A percentile compares a stretch with the other conserved stretches of the same genome.
Conservation (phyloP, 768 basidiomycete genomes). For the Agaricus sinodeliciosus region DNA sequence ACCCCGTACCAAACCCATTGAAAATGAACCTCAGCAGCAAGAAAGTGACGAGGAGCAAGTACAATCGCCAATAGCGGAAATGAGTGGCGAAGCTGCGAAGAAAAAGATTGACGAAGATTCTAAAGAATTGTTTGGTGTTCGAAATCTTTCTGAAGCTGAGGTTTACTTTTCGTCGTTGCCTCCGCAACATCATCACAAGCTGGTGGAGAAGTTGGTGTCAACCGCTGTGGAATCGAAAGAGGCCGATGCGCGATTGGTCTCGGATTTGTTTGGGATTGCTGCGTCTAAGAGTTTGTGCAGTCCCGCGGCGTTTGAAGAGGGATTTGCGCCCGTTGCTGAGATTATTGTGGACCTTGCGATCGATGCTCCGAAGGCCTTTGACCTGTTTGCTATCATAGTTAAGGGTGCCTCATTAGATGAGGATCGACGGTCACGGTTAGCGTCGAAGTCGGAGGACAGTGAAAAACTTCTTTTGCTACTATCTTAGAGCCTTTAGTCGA, state of each 20-base stretch:
- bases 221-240: conserved; percentile 79
- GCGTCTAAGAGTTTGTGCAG: conserved; percentile 55
- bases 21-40: conserved; percentile 37
- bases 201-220: conserved; percentile 73
- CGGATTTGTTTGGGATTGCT: conserved; percentile 64
- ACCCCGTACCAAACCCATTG: conserved; percentile 72
- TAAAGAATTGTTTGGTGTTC: conserved; percentile 84
- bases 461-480: conserved; percentile 55
- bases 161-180: conserved; percentile 78
- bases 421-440: conserved; percentile 48
- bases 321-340: conserved; percentile 64
- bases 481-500: conserved; percentile 30
- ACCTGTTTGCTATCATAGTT: conserved; percentile 68
- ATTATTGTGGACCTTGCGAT: conserved; percentile 84
- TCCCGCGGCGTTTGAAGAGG: conserved; percentile 61
- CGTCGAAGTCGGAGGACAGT: conserved; percentile 53
- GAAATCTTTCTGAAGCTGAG: conserved; percentile 83
- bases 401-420: conserved; percentile 63
- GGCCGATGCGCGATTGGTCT: conserved; percentile 70
- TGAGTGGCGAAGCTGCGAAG: conserved; percentile 62
- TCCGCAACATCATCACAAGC: conserved; percentile 47
- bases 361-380: conserved; percentile 84
- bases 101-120: conserved; percentile 75
- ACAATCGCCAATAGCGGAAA: conserved; percentile 30
- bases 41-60: conserved; percentile 49